Conservation (phyloP, 1,139 yeast genomes). For the Protomyces gravidus region DNA sequence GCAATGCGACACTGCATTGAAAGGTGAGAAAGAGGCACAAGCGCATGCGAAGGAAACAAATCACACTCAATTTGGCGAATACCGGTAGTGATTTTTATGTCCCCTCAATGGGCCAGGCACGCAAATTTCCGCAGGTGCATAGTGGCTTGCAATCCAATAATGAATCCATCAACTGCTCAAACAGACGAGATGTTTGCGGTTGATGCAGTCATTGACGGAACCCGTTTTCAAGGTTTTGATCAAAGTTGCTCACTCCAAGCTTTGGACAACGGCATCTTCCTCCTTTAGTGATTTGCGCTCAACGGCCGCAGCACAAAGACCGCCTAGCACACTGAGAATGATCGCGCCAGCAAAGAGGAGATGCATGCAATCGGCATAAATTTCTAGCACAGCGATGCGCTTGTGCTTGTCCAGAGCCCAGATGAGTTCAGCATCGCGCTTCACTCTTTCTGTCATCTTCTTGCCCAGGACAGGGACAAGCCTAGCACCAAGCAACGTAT, state of each 20-base stretch:
- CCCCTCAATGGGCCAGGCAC: too few species aligned
- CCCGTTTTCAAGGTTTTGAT: too few species aligned
- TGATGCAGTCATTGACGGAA: too few species aligned
- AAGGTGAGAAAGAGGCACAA: constrained; percentile 65
- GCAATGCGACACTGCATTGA: constrained; percentile 51
- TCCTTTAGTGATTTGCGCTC: neutral
- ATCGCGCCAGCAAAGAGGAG: neutral
- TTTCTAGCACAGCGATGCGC: constrained; percentile 6
- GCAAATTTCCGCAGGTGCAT: too few species aligned
- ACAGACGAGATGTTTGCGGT: too few species aligned
- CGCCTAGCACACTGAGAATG: neutral
- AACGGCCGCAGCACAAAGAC: neutral
- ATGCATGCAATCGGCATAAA: constrained; percentile 20
- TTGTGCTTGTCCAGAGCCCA: constrained; percentile 2
- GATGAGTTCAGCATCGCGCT: constrained; percentile 13
- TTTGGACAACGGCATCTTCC: neutral
- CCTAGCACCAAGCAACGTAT: constrained; percentile 4
- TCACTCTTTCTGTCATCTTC: neutral
- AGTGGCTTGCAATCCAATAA: too few species aligned
- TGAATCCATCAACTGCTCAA: too few species aligned
- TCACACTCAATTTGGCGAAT: constrained; percentile 62
- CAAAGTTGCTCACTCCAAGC: too few species aligned
- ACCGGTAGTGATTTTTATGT: too few species aligned
- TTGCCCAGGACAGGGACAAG: neutral
- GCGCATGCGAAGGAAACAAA: constrained; percentile 63